Evolutionary conservation across 1,284 basidiomycete species (phyloP).

Genomic region (Austroboletus rostrupii): DNA sequence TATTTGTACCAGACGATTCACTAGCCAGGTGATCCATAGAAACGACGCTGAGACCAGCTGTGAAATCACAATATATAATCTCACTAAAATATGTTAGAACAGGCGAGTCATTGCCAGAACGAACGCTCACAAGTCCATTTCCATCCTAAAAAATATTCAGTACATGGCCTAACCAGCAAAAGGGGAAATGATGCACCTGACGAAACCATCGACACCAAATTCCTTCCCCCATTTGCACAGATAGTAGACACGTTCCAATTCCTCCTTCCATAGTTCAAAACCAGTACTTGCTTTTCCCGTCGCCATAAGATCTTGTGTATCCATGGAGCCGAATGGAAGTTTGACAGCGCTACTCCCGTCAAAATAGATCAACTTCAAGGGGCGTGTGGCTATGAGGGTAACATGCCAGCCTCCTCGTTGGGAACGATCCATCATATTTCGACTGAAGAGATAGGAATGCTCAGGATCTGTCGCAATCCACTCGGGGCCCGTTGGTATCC

Average conservation of each 20-base stretch:
- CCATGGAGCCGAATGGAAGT: constrained; percentile 34
- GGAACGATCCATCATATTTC: not conserved
- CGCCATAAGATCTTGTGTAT: constrained; percentile 40
- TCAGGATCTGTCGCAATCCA: constrained; percentile 44
- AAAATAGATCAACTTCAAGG: constrained; percentile 41
- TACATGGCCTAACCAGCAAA: not conserved
- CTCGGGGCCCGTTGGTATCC: constrained; percentile 33
- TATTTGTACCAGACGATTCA: not conserved
- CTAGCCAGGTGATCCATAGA: constrained; percentile 28
- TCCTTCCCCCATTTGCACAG: constrained; percentile 36
- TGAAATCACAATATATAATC: constrained; percentile 50
- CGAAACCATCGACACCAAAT: constrained; percentile 36
- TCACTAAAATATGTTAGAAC: constrained; percentile 35
- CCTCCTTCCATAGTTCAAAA: constrained; percentile 16
- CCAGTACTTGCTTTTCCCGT: constrained; percentile 30
- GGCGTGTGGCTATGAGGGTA: constrained; percentile 33
- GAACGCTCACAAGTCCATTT: constrained; percentile 43
- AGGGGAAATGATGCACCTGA: constrained; percentile 27
- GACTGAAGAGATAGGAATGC: constrained; percentile 39
- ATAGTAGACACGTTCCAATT: constrained; percentile 29
- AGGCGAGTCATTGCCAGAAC: not conserved
- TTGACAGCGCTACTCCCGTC: constrained; percentile 41
- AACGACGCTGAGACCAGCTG: constrained; percentile 35
- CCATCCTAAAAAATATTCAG: constrained; percentile 35
- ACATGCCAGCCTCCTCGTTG: constrained; percentile 35